Base-by-base conservation (phyloP, 257 asterid species). In the Leonotis leonurus region DNA sequence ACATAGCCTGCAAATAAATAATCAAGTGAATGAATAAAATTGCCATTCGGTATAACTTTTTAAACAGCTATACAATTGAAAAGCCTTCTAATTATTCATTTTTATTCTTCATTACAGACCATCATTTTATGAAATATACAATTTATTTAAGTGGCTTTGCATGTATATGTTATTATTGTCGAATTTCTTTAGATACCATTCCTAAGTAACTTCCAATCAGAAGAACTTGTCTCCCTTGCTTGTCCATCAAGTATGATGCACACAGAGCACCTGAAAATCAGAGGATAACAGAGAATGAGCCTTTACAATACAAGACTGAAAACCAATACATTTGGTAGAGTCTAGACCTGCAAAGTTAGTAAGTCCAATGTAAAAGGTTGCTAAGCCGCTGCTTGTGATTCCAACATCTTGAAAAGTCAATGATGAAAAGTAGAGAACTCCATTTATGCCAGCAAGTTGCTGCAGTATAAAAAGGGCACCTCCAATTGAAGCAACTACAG, bases 391-490 rank as follows among this genome's bases (percentile, higher is more conserved):
- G 70, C 81, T 85, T 32, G 88, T 67, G 83, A 87, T 87, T 69
- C 95, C 97, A 59, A 83, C 94, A 60, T 85, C 86, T 69, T 32
- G 77, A 62, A 89, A 89, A 40, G 97, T 89, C 78, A 89, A 73
- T 58, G 97, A 89, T 53, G 95, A 89, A 62, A 85, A 89, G 69
- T 85, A 89, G 44, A 89, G 89, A 76, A 89, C 90, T 61, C 92
- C 97, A 69, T 89, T 89, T 80, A 89, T 78, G 27, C 95, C 95
- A 45, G 97, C 84, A 60, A 89, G 79, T 58, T 89, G 97, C 70
- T 87, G 97, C 66, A 89, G 82, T 30, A 83, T 74, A 60, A 87
- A 89, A 58, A 89, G 94, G 52, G 87, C 53, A 56, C 95, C 97
- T 74, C 97, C 97, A 62, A 81, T 77, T 52, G 77, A 65, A 32